Conservation (phyloP, 2,329 filamentous ascomycete species). For the Blastomyces parvus region DNA sequence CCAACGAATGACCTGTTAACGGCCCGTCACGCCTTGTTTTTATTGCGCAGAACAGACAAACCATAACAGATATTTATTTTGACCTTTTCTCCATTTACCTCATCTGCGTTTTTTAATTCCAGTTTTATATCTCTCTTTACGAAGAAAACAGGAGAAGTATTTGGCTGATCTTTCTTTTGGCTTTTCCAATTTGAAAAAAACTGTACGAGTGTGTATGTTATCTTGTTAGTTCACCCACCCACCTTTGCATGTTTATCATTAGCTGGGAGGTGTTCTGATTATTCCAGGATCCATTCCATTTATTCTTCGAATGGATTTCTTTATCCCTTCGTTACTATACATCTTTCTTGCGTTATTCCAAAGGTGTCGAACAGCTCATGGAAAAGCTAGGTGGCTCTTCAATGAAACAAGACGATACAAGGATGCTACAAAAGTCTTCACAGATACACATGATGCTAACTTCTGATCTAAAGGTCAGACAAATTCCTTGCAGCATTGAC, state of each 20-base stretch:
- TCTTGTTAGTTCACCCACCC: not conserved
- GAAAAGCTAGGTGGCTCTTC: not conserved
- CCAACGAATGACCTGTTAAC: conserved; percentile 6
- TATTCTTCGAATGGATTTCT: not conserved
- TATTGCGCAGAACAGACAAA: conserved; percentile 3
- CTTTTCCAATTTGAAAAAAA: not conserved
- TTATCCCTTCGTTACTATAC: not conserved
- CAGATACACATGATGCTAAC: not conserved
- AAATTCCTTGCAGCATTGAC: not conserved
- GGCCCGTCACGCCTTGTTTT: conserved; percentile 1
- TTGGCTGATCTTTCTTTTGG: not conserved
- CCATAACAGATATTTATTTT: not conserved
- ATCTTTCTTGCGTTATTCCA: not conserved
- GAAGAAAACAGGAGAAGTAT: not conserved
- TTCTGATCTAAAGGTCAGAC: not conserved
- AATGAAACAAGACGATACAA: not conserved
- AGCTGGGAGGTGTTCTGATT: not conserved
- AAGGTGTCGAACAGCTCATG: not conserved
- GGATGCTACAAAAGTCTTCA: not conserved
- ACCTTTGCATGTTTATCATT: not conserved
- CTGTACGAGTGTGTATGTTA: not conserved
- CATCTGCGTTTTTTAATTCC: not conserved
- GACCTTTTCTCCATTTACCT: not conserved
- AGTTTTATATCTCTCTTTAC: not conserved
- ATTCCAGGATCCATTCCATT: not conserved